phyloP scores from a whole-genome alignment of 805 yeast genomes.

The Blastobotrys peoriensis region DNA sequence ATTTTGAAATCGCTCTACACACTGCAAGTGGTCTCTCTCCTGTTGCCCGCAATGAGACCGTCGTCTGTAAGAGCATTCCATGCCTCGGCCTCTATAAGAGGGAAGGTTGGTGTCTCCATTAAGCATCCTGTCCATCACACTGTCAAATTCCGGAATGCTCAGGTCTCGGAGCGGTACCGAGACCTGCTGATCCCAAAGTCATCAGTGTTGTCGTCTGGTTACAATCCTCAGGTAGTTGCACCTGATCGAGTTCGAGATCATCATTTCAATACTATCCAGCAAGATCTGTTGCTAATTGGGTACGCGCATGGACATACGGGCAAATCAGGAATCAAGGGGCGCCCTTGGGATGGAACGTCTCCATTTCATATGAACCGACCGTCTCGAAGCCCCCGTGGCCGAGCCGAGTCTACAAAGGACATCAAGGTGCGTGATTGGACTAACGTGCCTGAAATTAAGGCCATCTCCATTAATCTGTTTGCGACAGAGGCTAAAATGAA shows the following conservation, averaged over 20 bases:
- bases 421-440: constrained; percentile 57
- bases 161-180: constrained; percentile 68
- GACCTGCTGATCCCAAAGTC: constrained; percentile 59
- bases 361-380: constrained; percentile 88
- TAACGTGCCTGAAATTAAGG: constrained; percentile 66
- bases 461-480: constrained; percentile 70
- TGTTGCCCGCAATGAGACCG: not conserved
- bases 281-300: constrained; percentile 72
- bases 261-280: constrained; percentile 63
- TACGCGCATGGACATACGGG: constrained; percentile 59
- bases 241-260: constrained; percentile 78
- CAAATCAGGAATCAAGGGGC: constrained; percentile 59
- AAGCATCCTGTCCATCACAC: constrained; percentile 91
- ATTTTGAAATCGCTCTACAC: too few species aligned
- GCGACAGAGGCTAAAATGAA: constrained; percentile 56
- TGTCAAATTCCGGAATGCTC: constrained; percentile 66
- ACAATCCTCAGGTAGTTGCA: constrained; percentile 63
- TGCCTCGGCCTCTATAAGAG: constrained; percentile 19
- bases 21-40: too few species aligned
- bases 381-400: constrained; percentile 67
- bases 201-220: constrained; percentile 76
- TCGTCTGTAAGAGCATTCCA: constrained; percentile 15
- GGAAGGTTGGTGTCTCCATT: constrained; percentile 56
- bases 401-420: constrained; percentile 67
- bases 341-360: constrained; percentile 81